Percentiles rank a stretch among this genome's conserved stretches.
phyloP scores from a whole-genome alignment of 1,139 yeast species.

The Eremothecium cymbalariae region DNA sequence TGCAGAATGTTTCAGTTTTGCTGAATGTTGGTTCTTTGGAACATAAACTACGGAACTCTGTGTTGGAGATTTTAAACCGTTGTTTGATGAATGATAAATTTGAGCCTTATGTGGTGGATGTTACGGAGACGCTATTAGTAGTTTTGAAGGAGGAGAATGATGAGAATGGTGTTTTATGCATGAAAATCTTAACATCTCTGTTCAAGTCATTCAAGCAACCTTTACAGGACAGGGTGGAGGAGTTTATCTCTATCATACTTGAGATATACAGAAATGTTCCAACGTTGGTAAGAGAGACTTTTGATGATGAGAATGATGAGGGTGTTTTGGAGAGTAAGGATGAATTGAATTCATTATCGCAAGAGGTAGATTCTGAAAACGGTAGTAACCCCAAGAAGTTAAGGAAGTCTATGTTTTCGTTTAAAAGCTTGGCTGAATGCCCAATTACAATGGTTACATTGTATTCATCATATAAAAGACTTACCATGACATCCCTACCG shows the following conservation, averaged over 20 bases:
- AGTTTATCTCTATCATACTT: slow-evolving; percentile 69
- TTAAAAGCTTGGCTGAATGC: slow-evolving; percentile 90
- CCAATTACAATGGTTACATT: slow-evolving; percentile 94
- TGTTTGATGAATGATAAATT: slow-evolving; percentile 77
- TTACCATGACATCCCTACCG: slow-evolving; percentile 66
- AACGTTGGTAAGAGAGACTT: slow-evolving; percentile 59
- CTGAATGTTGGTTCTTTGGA: slow-evolving; percentile 55
- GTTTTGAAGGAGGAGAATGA: slow-evolving; percentile 76
- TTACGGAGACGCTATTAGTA: slow-evolving; percentile 53
- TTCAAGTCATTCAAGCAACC: slow-evolving; percentile 76
- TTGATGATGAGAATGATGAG: slow-evolving; percentile 32
- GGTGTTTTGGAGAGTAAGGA: slow-evolving; percentile 7
- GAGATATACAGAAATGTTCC: slow-evolving; percentile 77
- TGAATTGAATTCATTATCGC: slow-evolving; percentile 7
- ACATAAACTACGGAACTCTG: slow-evolving; percentile 65
- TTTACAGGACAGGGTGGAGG: slow-evolving; percentile 64
- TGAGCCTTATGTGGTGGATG: slow-evolving; percentile 57
- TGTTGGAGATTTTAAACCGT: slow-evolving; percentile 74
- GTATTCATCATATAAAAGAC: slow-evolving; percentile 74
- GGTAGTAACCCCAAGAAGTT: slow-evolving; percentile 22
- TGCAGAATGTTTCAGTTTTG: slow-evolving; percentile 67
- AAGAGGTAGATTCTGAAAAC: slow-evolving; percentile 11
- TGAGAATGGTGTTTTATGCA: slow-evolving; percentile 87
- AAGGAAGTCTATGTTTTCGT: slow-evolving; percentile 60
- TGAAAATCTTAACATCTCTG: slow-evolving; percentile 81